Conservation (phyloP, 2,329 filamentous ascomycete genomes). For the Ophiostoma tasmaniense region DNA sequence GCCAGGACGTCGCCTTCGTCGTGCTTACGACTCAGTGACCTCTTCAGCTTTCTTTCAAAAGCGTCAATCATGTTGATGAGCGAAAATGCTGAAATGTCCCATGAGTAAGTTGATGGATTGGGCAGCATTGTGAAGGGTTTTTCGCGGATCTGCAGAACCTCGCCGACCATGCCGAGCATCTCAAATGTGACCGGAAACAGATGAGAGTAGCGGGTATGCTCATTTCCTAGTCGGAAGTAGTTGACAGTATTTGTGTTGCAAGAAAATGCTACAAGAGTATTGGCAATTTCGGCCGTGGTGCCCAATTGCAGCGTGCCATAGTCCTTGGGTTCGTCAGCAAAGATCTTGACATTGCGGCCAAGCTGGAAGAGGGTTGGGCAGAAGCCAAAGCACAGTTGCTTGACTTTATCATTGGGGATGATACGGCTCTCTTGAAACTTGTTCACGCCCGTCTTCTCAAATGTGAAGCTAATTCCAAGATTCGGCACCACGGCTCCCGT, state of each 20-base stretch:
- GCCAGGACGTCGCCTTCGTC: not conserved
- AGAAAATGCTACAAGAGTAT: slow-evolving; percentile 45
- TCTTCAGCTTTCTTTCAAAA: not conserved
- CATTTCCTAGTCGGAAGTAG: slow-evolving; percentile 31
- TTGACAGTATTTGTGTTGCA: slow-evolving; percentile 46
- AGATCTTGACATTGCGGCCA: slow-evolving; percentile 25
- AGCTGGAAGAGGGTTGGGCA: slow-evolving; percentile 45
- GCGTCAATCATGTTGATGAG: slow-evolving; percentile 33
- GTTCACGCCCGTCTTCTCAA: slow-evolving; percentile 42
- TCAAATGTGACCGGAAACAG: slow-evolving; percentile 50
- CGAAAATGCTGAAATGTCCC: slow-evolving; percentile 42
- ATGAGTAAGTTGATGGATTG: slow-evolving; percentile 46
- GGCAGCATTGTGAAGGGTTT: slow-evolving; percentile 47
- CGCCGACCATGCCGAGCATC: slow-evolving; percentile 48
- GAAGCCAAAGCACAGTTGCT: slow-evolving; percentile 48
- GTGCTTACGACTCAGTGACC: not conserved
- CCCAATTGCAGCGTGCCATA: slow-evolving; percentile 41
- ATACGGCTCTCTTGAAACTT: slow-evolving; percentile 42
- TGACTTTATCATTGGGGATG: slow-evolving; percentile 45
- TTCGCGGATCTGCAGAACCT: slow-evolving; percentile 40
- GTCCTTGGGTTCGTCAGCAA: slow-evolving; percentile 35
- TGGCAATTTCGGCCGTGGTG: slow-evolving; percentile 38
- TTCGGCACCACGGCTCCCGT: slow-evolving; percentile 39
- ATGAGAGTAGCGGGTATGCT: slow-evolving; percentile 35
- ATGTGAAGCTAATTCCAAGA: slow-evolving; percentile 46